Evolutionary conservation across 2,329 filamentous ascomycete genomes (phyloP).

Genomic region (Dactylonectria estremocensis): DNA sequence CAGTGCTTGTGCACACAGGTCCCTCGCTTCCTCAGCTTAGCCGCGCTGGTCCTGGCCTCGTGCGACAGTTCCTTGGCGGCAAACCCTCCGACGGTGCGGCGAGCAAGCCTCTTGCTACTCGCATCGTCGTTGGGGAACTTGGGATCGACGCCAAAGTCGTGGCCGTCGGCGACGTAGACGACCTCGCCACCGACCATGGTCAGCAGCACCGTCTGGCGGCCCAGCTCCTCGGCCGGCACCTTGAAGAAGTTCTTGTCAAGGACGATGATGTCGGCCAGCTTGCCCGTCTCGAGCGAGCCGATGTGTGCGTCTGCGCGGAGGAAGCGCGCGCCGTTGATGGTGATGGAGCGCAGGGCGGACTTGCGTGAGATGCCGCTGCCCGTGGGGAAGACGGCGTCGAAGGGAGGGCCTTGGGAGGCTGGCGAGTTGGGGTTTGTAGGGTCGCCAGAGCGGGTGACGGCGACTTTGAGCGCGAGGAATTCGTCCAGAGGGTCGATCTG

Average conservation of each 20-base stretch:
- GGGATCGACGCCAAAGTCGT: constrained; percentile 42
- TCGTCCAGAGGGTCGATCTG: constrained; percentile 49
- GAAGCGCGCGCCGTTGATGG: constrained; percentile 44
- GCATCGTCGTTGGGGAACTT: constrained; percentile 45
- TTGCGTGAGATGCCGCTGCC: constrained; percentile 43
- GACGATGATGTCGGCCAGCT: constrained; percentile 46
- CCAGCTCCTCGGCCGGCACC: constrained; percentile 43
- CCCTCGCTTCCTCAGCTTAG: constrained; percentile 40
- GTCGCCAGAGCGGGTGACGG: constrained; percentile 46
- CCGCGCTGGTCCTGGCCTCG: constrained; percentile 22
- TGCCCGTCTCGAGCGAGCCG: constrained; percentile 47
- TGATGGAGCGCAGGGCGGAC: constrained; percentile 42
- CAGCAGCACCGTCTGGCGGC: constrained; percentile 43
- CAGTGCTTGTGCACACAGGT: constrained; percentile 40
- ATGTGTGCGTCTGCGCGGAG: constrained; percentile 45
- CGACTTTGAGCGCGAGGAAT: constrained; percentile 48
- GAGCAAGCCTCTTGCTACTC: constrained; percentile 30
- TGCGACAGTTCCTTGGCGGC: constrained; percentile 31
- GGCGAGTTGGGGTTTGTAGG: constrained; percentile 46
- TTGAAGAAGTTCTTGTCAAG: constrained; percentile 47
- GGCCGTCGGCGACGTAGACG: constrained; percentile 44
- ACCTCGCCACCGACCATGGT: constrained; percentile 49
- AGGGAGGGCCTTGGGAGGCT: constrained; percentile 40
- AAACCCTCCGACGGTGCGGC: constrained; percentile 41
- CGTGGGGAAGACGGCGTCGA: constrained; percentile 36